A percentile compares a stretch with the other conserved stretches of the same genome.
These are phyloP conservation scores for Citrullus mucosospermus DNA, from an alignment of 306 rosid genomes.

Conservation along the genomic window DNA sequence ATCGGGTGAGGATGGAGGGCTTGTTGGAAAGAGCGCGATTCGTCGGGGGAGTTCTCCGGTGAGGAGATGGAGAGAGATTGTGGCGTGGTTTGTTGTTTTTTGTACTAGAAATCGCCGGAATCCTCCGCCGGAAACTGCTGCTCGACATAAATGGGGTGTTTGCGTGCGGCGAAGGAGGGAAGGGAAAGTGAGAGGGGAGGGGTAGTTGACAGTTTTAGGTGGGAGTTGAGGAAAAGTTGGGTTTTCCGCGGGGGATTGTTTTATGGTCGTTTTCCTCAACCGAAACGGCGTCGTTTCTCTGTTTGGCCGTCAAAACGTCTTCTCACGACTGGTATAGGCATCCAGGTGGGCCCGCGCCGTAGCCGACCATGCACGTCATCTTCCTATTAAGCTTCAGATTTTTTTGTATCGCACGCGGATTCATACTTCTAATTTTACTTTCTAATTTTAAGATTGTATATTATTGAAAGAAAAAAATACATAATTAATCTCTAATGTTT, in stretches of 20 bases:
- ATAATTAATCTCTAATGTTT: too few relatives aligned
- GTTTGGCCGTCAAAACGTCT: background rate
- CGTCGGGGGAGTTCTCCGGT: background rate
- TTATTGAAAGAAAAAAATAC: too few relatives aligned
- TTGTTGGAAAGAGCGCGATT: background rate
- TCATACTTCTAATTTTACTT: background rate
- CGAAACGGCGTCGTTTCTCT: background rate
- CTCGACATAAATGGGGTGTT: background rate
- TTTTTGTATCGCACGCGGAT: background rate
- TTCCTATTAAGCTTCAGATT: background rate
- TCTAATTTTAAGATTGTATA: too few relatives aligned
- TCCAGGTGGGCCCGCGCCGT: background rate
- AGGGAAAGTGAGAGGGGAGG: background rate
- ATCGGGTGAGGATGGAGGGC: background rate
- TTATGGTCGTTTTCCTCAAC: background rate
- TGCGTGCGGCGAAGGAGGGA: background rate
- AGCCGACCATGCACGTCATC: background rate
- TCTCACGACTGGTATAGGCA: background rate
- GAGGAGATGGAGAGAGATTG: background rate
- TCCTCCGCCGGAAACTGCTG: background rate
- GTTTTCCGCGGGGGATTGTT: background rate
- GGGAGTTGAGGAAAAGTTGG: background rate
- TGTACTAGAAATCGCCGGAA: background rate
- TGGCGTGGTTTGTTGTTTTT: too few relatives aligned
- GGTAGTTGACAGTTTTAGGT: conserved; percentile 9